phyloP scores from a whole-genome alignment of 345 rosid species.

The Populus tremula region DNA sequence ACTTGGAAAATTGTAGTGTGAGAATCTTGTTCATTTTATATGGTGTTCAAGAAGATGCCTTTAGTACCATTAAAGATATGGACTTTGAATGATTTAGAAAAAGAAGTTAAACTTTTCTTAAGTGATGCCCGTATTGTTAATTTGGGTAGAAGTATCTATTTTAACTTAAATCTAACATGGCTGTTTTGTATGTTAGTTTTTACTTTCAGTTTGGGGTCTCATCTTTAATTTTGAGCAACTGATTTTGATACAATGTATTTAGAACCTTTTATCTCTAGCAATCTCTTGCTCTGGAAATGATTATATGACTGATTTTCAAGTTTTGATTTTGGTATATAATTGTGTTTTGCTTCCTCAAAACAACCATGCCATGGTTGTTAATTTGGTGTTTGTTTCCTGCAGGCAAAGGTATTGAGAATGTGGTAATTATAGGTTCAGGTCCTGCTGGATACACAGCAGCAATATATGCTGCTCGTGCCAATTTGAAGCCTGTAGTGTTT shows the following conservation, averaged over 20 bases:
- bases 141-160: too few relatives aligned
- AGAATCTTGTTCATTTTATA: neutral
- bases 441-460: constrained; percentile 99
- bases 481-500: constrained; percentile 91
- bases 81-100: too few relatives aligned
- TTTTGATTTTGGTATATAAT: neutral
- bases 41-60: neutral
- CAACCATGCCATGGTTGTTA: neutral
- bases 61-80: too few relatives aligned
- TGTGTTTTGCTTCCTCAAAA: too few relatives aligned
- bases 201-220: too few relatives aligned
- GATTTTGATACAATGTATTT: too few relatives aligned
- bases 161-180: too few relatives aligned
- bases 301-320: neutral
- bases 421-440: constrained; percentile 92
- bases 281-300: neutral
- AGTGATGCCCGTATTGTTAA: too few relatives aligned
- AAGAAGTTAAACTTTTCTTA: too few relatives aligned
- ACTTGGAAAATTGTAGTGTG: neutral
- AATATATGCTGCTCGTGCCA: constrained; percentile 96
- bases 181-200: too few relatives aligned
- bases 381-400: constrained; percentile 25
- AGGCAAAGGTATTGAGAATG: constrained; percentile 74
- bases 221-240: neutral
- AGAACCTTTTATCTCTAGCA: neutral